Evolutionary conservation across 163 green algal genomes (phyloP).

Genomic region (Coccomyxa subellipsoidea): DNA sequence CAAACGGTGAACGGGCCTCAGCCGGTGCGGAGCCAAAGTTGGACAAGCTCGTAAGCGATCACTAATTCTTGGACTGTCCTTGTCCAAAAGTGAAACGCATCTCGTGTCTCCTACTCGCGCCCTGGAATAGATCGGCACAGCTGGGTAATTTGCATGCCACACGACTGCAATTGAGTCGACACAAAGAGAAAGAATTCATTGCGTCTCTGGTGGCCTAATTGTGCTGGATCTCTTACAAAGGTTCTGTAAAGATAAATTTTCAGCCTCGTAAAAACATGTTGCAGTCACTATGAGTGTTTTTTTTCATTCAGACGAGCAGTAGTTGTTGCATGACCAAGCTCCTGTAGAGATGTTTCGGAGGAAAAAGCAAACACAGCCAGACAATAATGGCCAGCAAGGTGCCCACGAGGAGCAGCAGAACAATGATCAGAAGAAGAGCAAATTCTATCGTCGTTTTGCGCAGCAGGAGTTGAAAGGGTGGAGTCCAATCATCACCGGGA

Average conservation of each 20-base stretch:
- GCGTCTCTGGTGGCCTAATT: too few species aligned
- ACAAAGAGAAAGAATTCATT: too few species aligned
- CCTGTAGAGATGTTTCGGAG: neutral
- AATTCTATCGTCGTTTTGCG: constrained; percentile 33
- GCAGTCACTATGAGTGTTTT: neutral
- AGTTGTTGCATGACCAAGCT: neutral
- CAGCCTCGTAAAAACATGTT: too few species aligned
- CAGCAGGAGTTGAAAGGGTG: constrained; percentile 48
- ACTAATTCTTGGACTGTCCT: neutral
- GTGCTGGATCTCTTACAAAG: too few species aligned
- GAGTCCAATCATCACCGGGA: constrained; percentile 45
- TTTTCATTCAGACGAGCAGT: neutral
- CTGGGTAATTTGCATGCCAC: too few species aligned
- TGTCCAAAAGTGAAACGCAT: neutral
- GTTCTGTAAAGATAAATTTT: too few species aligned
- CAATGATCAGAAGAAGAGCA: neutral
- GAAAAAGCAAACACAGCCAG: neutral
- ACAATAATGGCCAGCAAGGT: neutral
- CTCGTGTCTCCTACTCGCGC: too few species aligned
- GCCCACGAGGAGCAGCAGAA: neutral
- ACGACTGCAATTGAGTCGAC: too few species aligned
- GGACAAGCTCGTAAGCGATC: neutral
- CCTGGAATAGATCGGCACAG: too few species aligned
- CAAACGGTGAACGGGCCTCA: neutral
- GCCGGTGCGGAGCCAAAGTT: neutral